Evolutionary conservation across 2,329 filamentous ascomycete genomes (phyloP), one percentile per base, ranked within the genome.

Genomic region (Botrytis elliptica): DNA sequence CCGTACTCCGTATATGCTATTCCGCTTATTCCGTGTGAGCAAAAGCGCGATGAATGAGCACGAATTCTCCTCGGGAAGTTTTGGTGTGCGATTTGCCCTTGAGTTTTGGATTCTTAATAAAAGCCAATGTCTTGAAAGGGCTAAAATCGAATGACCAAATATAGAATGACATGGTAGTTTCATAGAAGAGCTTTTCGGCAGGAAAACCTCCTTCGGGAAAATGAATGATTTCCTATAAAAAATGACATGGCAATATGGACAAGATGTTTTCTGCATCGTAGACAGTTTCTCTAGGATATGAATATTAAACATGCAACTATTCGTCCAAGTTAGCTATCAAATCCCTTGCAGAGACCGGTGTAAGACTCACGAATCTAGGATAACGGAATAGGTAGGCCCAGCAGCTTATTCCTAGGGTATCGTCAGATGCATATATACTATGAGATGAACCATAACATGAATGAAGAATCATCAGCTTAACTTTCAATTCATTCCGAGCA

Each of bases 1-100:
- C 7, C 64, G 38, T 62, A 70, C 40, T 64, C 20, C 69, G 57
- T 63, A 29, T 38, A 49, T 49, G 29, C 55, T 46, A 67, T 38
- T 20, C n/a, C 18, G 40, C 29, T 62, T 63, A 63, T 49, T 63
- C 38, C 40, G 55, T 63, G 33, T n/a, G n/a, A 36, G 55, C 9
- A 36, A 70, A 46, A 5, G 12, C 40, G 55, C 25, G 44, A 38
- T 16, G 52, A 14, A 29, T 25, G 44, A 22, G 25, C 29, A 33
- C 29, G 29, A 49, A 49, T 10, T 22, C 10, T 25, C 29, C n/a
- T 22, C 25, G 16, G 20, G 29, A 12, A 70, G 22, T 22, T 40
- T 66, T 46, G 64, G 14, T 20, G 22, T 52, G 46, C 8, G 16
- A 38, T 67, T 12, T 52, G 25, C 22, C 12, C 14, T 29, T 63